Percentiles rank a stretch among this genome's conserved stretches.
phyloP scores from a whole-genome alignment of 1,284 basidiomycete species.

The Leccinum pseudoinsigne region DNA sequence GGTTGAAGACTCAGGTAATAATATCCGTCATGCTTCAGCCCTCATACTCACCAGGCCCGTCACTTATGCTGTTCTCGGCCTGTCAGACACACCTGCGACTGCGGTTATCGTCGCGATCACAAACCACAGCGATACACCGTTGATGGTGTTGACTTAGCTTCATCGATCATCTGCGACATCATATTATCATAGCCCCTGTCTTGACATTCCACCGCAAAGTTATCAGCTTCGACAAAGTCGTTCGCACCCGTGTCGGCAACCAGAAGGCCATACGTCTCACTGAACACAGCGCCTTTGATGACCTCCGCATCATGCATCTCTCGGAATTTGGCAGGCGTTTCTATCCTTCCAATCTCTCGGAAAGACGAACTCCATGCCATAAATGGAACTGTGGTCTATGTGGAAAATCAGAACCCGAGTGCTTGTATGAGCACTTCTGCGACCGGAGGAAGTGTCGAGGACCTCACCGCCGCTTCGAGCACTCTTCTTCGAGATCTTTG shows the following conservation, averaged over 20 bases:
- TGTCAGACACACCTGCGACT: too few species aligned
- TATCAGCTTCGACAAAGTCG: constrained; percentile 31
- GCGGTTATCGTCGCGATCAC: too few species aligned
- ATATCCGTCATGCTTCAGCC: too few species aligned
- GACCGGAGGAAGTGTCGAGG: neutral
- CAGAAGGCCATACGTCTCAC: constrained; percentile 17
- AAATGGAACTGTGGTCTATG: neutral
- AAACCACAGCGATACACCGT: too few species aligned
- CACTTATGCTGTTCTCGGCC: too few species aligned
- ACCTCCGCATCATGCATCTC: neutral
- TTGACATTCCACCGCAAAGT: constrained; percentile 16
- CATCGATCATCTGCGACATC: neutral
- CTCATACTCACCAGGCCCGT: too few species aligned
- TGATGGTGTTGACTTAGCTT: too few species aligned
- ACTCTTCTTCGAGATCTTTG: neutral
- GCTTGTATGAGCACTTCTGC: neutral
- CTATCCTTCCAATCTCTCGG: neutral
- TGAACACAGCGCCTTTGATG: neutral
- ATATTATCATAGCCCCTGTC: neutral
- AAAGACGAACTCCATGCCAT: neutral
- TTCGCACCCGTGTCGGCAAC: constrained; percentile 26
- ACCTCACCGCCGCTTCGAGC: neutral
- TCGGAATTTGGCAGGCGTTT: neutral
- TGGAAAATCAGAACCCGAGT: neutral
- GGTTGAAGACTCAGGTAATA: too few species aligned